These are phyloP conservation scores for Cladophialophora exuberans DNA, from an alignment of 2,329 filamentous ascomycete species.

Conservation along the genomic window DNA sequence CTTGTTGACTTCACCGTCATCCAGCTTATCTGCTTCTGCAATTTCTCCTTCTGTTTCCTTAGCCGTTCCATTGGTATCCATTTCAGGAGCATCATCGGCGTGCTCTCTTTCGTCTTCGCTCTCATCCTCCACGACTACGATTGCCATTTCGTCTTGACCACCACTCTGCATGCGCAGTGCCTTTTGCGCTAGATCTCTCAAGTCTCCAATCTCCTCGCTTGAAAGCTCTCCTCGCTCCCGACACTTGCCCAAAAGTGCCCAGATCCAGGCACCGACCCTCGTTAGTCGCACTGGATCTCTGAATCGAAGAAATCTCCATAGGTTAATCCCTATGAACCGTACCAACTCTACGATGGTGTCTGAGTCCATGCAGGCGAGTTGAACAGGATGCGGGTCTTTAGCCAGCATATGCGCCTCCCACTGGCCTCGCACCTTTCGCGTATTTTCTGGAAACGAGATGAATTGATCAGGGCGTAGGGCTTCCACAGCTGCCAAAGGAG, in stretches of 20 bases:
- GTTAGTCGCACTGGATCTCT: slow-evolving; percentile 63
- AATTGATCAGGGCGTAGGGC: slow-evolving; percentile 59
- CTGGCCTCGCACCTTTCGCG: slow-evolving; percentile 57
- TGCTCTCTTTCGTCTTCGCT: slow-evolving; percentile 11
- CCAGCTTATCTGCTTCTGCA: slow-evolving; percentile 25
- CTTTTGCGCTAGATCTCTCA: slow-evolving; percentile 79
- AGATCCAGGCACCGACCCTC: slow-evolving; percentile 79
- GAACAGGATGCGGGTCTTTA: slow-evolving; percentile 52
- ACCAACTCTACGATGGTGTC: slow-evolving; percentile 68
- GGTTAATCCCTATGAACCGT: slow-evolving; percentile 59
- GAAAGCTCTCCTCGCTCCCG: slow-evolving; percentile 75
- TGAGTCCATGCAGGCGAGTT: slow-evolving; percentile 60
- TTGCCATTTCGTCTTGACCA: slow-evolving; percentile 35
- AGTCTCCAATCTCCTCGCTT: slow-evolving; percentile 72
- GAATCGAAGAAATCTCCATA: slow-evolving; percentile 65
- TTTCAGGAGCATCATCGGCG: slow-evolving; percentile 28
- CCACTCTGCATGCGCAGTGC: slow-evolving; percentile 64
- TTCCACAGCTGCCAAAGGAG: slow-evolving; percentile 57
- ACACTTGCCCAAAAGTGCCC: slow-evolving; percentile 77
- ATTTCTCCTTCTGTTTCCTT: slow-evolving; percentile 11
- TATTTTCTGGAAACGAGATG: slow-evolving; percentile 58
- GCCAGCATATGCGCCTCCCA: slow-evolving; percentile 52
- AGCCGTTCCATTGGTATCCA: slow-evolving; percentile 35
- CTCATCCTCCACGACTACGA: slow-evolving; percentile 21
- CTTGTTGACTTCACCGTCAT: slow-evolving; percentile 35